Evolutionary conservation across 129 eudicot genomes (phyloP).

Genomic region (Artemisia argyi): DNA sequence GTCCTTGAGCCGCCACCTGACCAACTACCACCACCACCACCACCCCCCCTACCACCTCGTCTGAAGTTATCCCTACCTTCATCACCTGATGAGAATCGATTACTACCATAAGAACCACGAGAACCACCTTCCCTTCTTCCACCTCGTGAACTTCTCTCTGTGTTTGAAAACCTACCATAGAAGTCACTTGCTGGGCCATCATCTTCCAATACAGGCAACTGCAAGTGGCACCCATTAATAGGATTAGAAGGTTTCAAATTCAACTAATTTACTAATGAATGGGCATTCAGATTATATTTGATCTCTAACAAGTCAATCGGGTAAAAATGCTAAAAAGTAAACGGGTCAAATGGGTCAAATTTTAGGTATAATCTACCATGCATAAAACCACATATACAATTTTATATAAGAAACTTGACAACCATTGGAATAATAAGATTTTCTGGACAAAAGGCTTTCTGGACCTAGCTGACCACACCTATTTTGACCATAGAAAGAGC

Average conservation of each 20-base stretch:
- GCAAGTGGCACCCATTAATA: slow-evolving; percentile 20
- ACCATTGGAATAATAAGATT: not conserved
- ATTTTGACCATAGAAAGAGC: not conserved
- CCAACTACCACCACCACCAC: slow-evolving; percentile 54
- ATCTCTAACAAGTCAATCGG: not conserved
- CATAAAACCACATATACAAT: not conserved
- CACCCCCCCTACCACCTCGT: slow-evolving; percentile 60
- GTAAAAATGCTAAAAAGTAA: not conserved
- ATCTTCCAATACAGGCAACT: slow-evolving; percentile 90
- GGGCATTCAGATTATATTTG: not conserved
- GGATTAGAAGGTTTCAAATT: too few relatives aligned
- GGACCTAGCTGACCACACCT: not conserved
- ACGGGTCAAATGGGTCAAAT: not conserved
- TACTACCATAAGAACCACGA: slow-evolving; percentile 36
- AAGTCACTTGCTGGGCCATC: slow-evolving; percentile 73
- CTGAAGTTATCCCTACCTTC: slow-evolving; percentile 45
- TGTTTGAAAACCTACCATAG: slow-evolving; percentile 80
- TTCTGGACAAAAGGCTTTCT: not conserved
- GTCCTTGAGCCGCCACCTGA: slow-evolving; percentile 46
- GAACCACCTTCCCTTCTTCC: slow-evolving; percentile 63
- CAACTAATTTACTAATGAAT: too few relatives aligned
- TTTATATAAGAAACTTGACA: not conserved
- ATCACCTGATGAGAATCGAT: slow-evolving; percentile 46
- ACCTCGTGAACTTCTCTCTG: slow-evolving; percentile 50
- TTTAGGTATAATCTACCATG: not conserved